Evolutionary conservation across 441 rosid genomes (phyloP).

Genomic region (Corymbia calophylla): DNA sequence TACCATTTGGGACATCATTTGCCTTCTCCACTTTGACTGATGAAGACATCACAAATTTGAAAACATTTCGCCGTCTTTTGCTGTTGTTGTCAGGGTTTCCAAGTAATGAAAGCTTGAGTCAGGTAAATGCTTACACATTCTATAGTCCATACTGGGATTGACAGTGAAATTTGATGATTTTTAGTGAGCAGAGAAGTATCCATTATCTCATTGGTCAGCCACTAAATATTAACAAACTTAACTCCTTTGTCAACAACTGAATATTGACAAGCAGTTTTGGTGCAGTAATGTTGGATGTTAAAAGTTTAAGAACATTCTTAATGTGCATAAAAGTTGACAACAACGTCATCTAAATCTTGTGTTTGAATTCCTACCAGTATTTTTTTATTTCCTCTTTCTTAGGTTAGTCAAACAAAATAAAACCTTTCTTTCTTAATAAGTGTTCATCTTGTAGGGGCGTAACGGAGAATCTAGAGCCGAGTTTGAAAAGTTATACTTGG

Average conservation of each 20-base stretch:
- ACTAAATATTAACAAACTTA: not conserved
- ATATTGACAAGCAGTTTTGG: not conserved
- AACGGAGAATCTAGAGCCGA: slow-evolving; percentile 10
- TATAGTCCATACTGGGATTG: not conserved
- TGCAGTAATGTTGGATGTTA: not conserved
- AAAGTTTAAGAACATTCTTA: not conserved
- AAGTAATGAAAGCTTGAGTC: slow-evolving; percentile 15
- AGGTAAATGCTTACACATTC: slow-evolving; percentile 26
- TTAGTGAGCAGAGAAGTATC: not conserved
- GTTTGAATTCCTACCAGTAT: not conserved
- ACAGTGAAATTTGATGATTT: not conserved
- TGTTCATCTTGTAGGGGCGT: slow-evolving; percentile 36
- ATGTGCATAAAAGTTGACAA: not conserved
- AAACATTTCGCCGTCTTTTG: slow-evolving; percentile 59
- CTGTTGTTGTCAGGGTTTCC: slow-evolving; percentile 51
- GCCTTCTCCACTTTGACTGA: slow-evolving; percentile 47
- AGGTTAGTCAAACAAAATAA: not conserved
- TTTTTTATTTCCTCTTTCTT: not conserved
- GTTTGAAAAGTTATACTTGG: slow-evolving; percentile 19
- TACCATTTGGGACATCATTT: slow-evolving; percentile 39
- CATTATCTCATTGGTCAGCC: not conserved
- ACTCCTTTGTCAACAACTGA: not conserved
- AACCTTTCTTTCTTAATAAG: not conserved
- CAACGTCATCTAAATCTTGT: not conserved
- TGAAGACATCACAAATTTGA: slow-evolving; percentile 72